Evolutionary conservation across 2,329 filamentous ascomycete genomes (phyloP).

Genomic region (Fusarium marasasianum): DNA sequence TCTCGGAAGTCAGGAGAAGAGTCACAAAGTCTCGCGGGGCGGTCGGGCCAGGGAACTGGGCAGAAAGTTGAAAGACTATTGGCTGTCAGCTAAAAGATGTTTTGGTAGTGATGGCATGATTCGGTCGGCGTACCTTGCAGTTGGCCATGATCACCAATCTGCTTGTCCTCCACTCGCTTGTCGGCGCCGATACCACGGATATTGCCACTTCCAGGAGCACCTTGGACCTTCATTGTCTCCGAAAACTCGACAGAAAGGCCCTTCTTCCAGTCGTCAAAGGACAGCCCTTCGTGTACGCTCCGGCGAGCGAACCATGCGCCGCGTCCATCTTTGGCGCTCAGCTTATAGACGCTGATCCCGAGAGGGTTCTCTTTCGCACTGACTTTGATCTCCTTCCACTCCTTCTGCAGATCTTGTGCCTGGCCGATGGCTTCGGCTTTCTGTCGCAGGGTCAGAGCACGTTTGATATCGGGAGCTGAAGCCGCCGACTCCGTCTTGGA

Average conservation of each 20-base stretch:
- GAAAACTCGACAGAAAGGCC: conserved; percentile 83
- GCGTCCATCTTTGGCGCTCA: conserved; percentile 79
- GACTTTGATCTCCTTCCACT: conserved; percentile 88
- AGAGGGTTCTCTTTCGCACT: conserved; percentile 78
- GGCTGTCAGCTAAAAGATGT: conserved; percentile 30
- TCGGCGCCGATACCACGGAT: conserved; percentile 89
- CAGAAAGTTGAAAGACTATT: conserved; percentile 83
- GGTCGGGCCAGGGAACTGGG: conserved; percentile 89
- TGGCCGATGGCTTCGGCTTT: conserved; percentile 59
- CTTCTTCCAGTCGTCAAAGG: conserved; percentile 80
- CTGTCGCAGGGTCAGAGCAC: conserved; percentile 53
- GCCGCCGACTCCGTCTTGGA: conserved; percentile 65
- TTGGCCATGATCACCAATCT: conserved; percentile 66
- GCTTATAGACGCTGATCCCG: conserved; percentile 81
- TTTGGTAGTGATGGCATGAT: neutral
- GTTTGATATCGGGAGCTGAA: conserved; percentile 60
- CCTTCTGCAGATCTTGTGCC: conserved; percentile 71
- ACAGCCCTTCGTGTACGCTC: conserved; percentile 81
- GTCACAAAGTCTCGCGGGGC: conserved; percentile 89
- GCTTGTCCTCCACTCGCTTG: conserved; percentile 71
- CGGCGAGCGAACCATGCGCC: conserved; percentile 90
- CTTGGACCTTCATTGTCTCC: conserved; percentile 77
- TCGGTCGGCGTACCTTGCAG: conserved; percentile 63
- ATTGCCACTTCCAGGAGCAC: conserved; percentile 75
- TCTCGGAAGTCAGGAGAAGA: conserved; percentile 74